These are phyloP conservation scores for Verbascum thapsus DNA, from an alignment of 257 asterid species.

Conservation along the genomic window DNA sequence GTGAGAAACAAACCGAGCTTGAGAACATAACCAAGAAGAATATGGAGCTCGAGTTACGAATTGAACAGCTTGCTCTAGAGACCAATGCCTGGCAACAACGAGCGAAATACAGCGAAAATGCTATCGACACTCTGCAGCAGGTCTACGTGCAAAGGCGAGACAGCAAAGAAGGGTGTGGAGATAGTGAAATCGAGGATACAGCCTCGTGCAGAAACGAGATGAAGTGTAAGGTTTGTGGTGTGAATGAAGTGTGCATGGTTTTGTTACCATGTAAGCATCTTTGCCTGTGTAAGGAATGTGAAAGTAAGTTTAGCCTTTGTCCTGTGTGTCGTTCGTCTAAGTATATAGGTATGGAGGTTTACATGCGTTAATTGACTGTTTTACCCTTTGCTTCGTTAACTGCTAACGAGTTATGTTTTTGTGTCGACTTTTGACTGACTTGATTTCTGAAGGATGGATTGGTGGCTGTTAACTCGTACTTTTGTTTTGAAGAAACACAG, in stretches of 20 bases:
- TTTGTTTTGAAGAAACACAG: too few relatives aligned
- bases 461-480: too few relatives aligned
- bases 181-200: constrained; percentile 86
- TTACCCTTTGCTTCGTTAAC: too few relatives aligned
- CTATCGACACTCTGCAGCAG: constrained; percentile 77
- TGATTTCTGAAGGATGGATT: too few relatives aligned
- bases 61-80: constrained; percentile 73
- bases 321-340: constrained; percentile 85
- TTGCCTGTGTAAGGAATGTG: constrained; percentile 92
- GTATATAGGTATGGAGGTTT: constrained; percentile 87
- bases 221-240: constrained; percentile 87
- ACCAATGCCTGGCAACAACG: constrained; percentile 91
- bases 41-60: constrained; percentile 66
- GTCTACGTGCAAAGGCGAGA: constrained; percentile 76
- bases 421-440: too few relatives aligned
- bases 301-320: constrained; percentile 66
- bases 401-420: too few relatives aligned
- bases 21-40: constrained; percentile 79
- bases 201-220: constrained; percentile 83
- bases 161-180: constrained; percentile 98
- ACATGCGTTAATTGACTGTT: too few relatives aligned
- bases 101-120: constrained; percentile 74
- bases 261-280: constrained; percentile 96
- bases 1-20: constrained; percentile 76
- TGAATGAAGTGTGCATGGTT: constrained; percentile 77